phyloP scores from a whole-genome alignment of 495 filamentous ascomycete genomes.

The Aspergillus olivimuriae region DNA sequence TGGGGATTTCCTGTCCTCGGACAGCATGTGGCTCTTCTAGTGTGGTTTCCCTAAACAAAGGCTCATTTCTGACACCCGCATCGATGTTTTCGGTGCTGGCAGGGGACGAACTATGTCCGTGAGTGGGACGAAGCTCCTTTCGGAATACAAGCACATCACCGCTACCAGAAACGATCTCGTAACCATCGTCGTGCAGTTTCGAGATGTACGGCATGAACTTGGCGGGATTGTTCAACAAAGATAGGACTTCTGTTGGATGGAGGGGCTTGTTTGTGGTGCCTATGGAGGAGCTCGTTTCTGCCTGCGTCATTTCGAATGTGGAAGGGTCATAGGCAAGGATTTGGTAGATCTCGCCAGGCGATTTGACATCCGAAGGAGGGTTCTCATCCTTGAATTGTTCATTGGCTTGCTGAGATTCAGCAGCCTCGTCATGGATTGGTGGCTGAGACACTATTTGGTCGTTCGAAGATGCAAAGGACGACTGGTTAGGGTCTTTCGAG shows the following conservation, averaged over 20 bases:
- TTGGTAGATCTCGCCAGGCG: constrained; percentile 49
- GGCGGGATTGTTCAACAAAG: constrained; percentile 60
- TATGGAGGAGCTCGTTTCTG: constrained; percentile 57
- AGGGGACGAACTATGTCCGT: constrained; percentile 5
- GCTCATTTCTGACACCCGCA: background rate
- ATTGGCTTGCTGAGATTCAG: background rate
- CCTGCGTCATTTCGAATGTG: constrained; percentile 50
- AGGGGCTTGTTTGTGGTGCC: constrained; percentile 30
- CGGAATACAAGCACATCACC: constrained; percentile 68
- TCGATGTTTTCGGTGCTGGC: constrained; percentile 5
- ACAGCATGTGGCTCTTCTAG: background rate
- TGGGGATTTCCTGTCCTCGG: too few relatives aligned
- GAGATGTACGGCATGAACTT: constrained; percentile 66
- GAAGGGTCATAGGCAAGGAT: constrained; percentile 68
- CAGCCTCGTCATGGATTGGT: background rate
- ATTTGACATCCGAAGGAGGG: constrained; percentile 4
- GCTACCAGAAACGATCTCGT: constrained; percentile 64
- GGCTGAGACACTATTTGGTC: background rate
- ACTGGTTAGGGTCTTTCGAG: background rate
- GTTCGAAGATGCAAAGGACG: background rate
- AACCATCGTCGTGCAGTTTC: constrained; percentile 60
- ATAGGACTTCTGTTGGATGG: constrained; percentile 55
- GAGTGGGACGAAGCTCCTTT: constrained; percentile 41
- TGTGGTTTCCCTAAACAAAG: constrained; percentile 1
- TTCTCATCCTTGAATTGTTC: background rate